Base-by-base conservation (phyloP, 2,329 filamentous ascomycete species). In the Botryosphaeria dothidea region DNA sequence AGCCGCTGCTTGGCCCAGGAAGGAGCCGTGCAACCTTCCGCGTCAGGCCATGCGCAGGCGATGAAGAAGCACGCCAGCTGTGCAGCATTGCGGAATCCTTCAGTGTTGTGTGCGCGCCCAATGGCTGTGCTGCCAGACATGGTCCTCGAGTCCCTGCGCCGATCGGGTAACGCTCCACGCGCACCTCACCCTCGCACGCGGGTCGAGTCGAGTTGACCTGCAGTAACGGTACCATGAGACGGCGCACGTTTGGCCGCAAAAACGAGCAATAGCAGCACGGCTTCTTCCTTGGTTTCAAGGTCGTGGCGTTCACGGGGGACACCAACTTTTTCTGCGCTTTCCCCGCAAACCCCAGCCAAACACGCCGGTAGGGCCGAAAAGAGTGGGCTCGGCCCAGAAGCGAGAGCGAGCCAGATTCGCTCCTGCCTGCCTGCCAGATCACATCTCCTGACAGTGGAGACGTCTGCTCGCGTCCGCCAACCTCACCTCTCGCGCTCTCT, bases 21-120 rank as follows among this genome's bases (percentile, higher is more conserved):
- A 51, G 23, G 36, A 29, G 46, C 36, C 61, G 61, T 63, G 27
- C 61, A n/a, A 63, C 61, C 48, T 63, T 63, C 61, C 61, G 48
- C 51, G 36, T 56, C 61, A 56, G 49, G 61, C 51, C 48, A 63
- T 21, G 31, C 49, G 61, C 56, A 46, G 27, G 21, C 21, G 15
- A 34, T 45, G 54, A 45, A 45, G 54, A 57, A 21, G 21, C 36
- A 25, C n/a, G 36, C 54, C 23, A 15, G 54, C 54, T 45, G 54
- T 46, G 54, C 38, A 19, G 38, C 56, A 19, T 15, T 17, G 21
- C 19, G 13, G 36, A 29, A 57, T 60, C 56, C 56, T 23, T 34
- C 38, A 31, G 25, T 2, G 21, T 13, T 7, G 23, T 7, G 8
- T 3, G 38, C 8, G 8, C 2, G 38, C 8, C 38, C 54, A 34